These are phyloP conservation scores for Geosmithia flava DNA, from an alignment of 2,329 filamentous ascomycete species.

Conservation along the genomic window DNA sequence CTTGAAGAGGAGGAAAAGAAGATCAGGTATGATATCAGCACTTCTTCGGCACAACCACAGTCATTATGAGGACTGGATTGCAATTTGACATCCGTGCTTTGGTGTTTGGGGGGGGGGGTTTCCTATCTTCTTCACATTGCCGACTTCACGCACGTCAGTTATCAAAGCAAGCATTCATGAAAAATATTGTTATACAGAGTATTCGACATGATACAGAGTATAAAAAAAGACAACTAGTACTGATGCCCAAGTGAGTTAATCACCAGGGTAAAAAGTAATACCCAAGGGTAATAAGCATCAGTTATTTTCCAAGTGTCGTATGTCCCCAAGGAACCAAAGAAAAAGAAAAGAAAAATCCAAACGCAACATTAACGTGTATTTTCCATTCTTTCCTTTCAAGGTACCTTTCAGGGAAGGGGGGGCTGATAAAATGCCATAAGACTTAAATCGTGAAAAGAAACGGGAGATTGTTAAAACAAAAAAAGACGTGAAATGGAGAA, in stretches of 20 bases:
- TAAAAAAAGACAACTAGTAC: too few species aligned
- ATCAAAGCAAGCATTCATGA: too few species aligned
- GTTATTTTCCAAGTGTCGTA: too few species aligned
- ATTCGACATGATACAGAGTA: too few species aligned
- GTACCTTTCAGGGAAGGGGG: neutral
- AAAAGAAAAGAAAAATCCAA: too few species aligned
- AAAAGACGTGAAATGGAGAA: neutral
- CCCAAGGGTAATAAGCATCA: too few species aligned
- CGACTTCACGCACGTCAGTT: too few species aligned
- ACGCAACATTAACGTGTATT: neutral
- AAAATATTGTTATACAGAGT: too few species aligned
- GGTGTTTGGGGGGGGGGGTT: neutral
- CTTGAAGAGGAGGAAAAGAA: constrained; percentile 2
- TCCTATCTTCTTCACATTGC: too few species aligned
- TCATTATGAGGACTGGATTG: constrained; percentile 72
- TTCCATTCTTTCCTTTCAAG: neutral
- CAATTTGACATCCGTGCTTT: constrained; percentile 99
- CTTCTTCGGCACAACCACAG: constrained; percentile 98
- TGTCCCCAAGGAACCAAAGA: too few species aligned
- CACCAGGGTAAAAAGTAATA: too few species aligned
- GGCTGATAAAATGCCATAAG: neutral
- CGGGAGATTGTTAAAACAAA: neutral
- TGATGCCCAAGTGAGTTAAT: too few species aligned
- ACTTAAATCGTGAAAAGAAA: neutral
- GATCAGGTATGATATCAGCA: constrained; percentile 61